A percentile compares a stretch with the other conserved stretches of the same genome.
phyloP scores from a whole-genome alignment of 176 grass and related monocot genomes.

The Lolium rigidum region DNA sequence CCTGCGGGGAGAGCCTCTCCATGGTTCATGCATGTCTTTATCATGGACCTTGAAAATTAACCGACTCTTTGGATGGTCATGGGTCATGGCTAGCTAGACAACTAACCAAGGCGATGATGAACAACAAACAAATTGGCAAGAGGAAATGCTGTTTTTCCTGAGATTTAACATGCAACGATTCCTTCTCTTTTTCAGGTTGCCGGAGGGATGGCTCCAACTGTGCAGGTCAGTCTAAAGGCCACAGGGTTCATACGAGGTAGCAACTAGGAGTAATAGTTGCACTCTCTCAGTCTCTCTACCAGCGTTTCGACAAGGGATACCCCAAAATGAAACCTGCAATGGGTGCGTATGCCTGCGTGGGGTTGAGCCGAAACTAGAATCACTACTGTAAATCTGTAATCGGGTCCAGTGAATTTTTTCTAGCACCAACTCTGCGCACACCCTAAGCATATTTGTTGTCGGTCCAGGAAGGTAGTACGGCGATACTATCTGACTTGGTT shows the following conservation, averaged over 20 bases:
- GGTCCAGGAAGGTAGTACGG: no score
- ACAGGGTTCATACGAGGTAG: conserved; percentile 33
- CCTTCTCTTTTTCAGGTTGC: conserved; percentile 45
- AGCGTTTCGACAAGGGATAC: conserved; percentile 40
- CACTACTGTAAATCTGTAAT: no score
- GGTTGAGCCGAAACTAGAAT: no score
- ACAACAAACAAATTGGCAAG: conserved; percentile 19
- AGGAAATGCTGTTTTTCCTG: not conserved
- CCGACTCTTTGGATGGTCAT: not conserved
- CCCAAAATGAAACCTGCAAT: conserved; percentile 47
- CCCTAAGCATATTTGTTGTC: no score
- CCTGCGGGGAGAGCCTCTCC: no score
- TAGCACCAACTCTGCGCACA: no score
- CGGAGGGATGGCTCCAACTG: conserved; percentile 46
- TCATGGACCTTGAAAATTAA: not conserved
- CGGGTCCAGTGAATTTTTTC: no score
- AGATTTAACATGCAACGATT: conserved; percentile 54
- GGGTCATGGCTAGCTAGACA: not conserved
- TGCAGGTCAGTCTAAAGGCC: conserved; percentile 10
- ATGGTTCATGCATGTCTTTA: not conserved
- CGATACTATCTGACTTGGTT: no score
- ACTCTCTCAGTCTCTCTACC: not conserved
- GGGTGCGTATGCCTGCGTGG: no score
- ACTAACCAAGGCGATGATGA: not conserved
- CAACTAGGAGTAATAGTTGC: not conserved